These are phyloP conservation scores for Barnettozyma populi DNA, from an alignment of 805 yeast genomes.

Conservation along the genomic window DNA sequence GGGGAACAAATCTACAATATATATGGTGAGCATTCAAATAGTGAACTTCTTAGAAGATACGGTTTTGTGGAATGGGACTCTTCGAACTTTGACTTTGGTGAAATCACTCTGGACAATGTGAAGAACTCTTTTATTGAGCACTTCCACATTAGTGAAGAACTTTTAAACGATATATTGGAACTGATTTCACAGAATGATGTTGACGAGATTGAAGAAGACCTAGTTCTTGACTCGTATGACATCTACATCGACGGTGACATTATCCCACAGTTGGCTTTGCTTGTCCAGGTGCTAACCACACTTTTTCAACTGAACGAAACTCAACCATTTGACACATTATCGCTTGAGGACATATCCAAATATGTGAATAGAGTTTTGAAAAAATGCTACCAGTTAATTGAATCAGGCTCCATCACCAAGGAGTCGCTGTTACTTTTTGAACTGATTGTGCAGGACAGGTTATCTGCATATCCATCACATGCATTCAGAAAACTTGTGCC, in stretches of 20 bases:
- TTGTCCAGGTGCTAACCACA: conserved; percentile 48
- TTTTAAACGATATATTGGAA: conserved; percentile 33
- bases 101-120: conserved; percentile 46
- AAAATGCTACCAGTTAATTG: conserved; percentile 55
- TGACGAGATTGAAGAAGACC: conserved; percentile 33
- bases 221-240: conserved; percentile 57
- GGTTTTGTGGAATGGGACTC: conserved; percentile 82
- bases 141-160: conserved; percentile 15
- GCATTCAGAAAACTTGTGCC: conserved; percentile 23
- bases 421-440: conserved; percentile 26
- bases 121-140: conserved; percentile 31
- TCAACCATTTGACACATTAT: conserved; percentile 16
- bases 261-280: conserved; percentile 49
- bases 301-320: conserved; percentile 21
- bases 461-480: conserved; percentile 45
- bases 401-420: conserved; percentile 43
- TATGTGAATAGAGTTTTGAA: conserved; percentile 45
- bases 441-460: conserved; percentile 23
- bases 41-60: conserved; percentile 85
- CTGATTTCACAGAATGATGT: conserved; percentile 24
- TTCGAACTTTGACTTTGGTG: conserved; percentile 77
- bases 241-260: conserved; percentile 53
- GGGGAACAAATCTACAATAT: conserved; percentile 83
- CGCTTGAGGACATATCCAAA: conserved; percentile 19
- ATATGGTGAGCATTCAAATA: conserved; percentile 85